Conservation (phyloP, 2,329 filamentous ascomycete species). For the Aspergillus sclerotialis region DNA sequence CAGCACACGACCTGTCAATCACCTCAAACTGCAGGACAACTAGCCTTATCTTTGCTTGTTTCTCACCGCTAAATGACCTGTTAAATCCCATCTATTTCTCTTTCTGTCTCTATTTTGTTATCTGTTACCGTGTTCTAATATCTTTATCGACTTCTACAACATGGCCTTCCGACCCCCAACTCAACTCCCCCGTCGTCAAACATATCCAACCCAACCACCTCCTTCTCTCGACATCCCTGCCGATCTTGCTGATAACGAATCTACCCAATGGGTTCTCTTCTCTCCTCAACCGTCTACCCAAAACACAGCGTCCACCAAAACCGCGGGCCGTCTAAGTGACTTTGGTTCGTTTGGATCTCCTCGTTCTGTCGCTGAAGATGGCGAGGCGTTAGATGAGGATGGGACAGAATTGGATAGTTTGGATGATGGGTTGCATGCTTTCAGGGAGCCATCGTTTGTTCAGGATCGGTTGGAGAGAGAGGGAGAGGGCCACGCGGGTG, state of each 20-base stretch:
- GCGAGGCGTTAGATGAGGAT: conserved; percentile 41
- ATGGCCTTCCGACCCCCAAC: conserved; percentile 35
- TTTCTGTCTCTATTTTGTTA: conserved; percentile 1
- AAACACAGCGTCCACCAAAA: conserved; percentile 58
- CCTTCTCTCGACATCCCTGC: conserved; percentile 20
- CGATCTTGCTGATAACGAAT: conserved; percentile 54
- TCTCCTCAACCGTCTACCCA: conserved; percentile 66
- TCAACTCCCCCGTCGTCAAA: conserved; percentile 27
- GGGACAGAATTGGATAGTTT: conserved; percentile 82
- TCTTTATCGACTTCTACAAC: conserved; percentile 3
- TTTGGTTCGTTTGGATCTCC: conserved; percentile 70
- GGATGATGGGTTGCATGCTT: conserved; percentile 85
- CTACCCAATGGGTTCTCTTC: conserved; percentile 95
- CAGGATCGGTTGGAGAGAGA: conserved; percentile 35
- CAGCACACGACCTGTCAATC: background rate
- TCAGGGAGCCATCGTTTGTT: conserved; percentile 57
- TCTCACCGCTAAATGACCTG: conserved; percentile 3
- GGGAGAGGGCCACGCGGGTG: conserved; percentile 25
- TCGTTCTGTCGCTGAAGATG: conserved; percentile 45
- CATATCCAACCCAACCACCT: conserved; percentile 23
- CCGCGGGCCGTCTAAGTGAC: conserved; percentile 69
- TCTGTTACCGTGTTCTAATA: background rate
- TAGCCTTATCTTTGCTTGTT: background rate
- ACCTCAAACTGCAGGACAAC: background rate
- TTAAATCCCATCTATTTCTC: conserved; percentile 6